Base-by-base conservation (phyloP, 2,329 filamentous ascomycete genomes). In the Diplodia seriata region DNA sequence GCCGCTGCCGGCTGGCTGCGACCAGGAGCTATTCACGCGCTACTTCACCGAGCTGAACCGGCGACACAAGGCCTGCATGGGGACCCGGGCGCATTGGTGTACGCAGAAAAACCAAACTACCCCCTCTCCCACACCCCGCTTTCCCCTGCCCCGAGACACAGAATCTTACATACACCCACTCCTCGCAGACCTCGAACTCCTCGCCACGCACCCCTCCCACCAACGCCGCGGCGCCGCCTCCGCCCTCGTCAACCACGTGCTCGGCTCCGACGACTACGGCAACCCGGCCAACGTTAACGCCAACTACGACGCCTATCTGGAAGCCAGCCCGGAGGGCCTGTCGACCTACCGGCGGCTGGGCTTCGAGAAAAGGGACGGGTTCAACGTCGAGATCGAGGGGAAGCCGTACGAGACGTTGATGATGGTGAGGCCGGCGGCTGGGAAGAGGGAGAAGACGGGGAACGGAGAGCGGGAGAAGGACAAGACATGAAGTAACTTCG, bases 141-240 rank as follows among this genome's bases (percentile, higher is more conserved):
- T n/a, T 15, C 14, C 15, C 2, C 31, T 11, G 1, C 31, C 31
- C 4, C 8, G 11, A 36, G 9, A 12, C 36, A 11, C 15, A 20
- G 31, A 33, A 33, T 6, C 43, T 49, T 6, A 49, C 20, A 4
- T 9, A 20, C 43, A 38, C 7, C 15, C 43, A 47, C 20, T n/a
- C 12, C 31, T 20, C 20, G 3, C 47, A 66, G 63, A 67, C 38
- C 53, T 67, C 23, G 64, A 67, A 26, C 64, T 67, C 38, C 64
- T 67, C 1, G 64, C 64, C 14, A 67, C 64, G 2, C 55, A 56
- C 38, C 64, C 64, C 26, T 18, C 64, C 5, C 64, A 67, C 64
- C 53, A 67, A 29, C 53, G 64, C 29, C 53, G 55, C 7, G 64
- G 53, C 38, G 64, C 64, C 53, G 64, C 64, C 3, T 36, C 64